phyloP scores from a whole-genome alignment of 2,329 filamentous ascomycete species.

The Penicillium oxalicum region DNA sequence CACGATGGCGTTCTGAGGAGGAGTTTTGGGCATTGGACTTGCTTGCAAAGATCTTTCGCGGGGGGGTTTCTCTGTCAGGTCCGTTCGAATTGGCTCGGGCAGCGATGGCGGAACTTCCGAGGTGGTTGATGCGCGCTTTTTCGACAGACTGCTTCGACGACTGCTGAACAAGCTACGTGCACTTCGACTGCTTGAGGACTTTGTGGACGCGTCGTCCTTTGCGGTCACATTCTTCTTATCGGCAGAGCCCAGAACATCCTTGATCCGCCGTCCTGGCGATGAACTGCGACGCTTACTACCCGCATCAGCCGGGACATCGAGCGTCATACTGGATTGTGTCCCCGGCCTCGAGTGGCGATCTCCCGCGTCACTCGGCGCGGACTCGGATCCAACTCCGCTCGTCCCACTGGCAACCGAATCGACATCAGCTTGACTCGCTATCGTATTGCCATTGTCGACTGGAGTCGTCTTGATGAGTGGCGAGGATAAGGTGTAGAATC shows the following conservation, averaged over 20 bases:
- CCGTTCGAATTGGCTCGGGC: conserved; percentile 29
- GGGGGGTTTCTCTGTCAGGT: conserved; percentile 23
- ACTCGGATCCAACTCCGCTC: conserved; percentile 35
- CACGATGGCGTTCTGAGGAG: conserved; percentile 26
- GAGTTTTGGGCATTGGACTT: conserved; percentile 26
- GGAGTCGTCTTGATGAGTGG: conserved; percentile 57
- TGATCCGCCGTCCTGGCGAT: conserved; percentile 66
- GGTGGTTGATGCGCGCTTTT: conserved; percentile 24
- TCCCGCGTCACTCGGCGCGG: conserved; percentile 32
- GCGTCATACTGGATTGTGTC: conserved; percentile 24
- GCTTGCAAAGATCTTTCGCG: conserved; percentile 16
- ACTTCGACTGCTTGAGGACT: conserved; percentile 39
- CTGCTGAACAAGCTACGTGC: conserved; percentile 34
- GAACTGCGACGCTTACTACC: conserved; percentile 51
- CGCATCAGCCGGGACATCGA: conserved; percentile 31
- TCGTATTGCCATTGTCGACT: conserved; percentile 36
- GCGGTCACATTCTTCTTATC: conserved; percentile 46
- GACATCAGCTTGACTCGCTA: conserved; percentile 21
- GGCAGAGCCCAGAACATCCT: conserved; percentile 57
- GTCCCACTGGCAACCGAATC: conserved; percentile 26
- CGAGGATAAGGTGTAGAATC: conserved; percentile 63
- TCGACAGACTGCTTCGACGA: conserved; percentile 32
- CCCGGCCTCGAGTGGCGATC: conserved; percentile 26
- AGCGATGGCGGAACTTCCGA: conserved; percentile 30
- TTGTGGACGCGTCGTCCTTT: conserved; percentile 42